Conservation (phyloP, 148 eudicot species). For the Gaultheria prostrata region DNA sequence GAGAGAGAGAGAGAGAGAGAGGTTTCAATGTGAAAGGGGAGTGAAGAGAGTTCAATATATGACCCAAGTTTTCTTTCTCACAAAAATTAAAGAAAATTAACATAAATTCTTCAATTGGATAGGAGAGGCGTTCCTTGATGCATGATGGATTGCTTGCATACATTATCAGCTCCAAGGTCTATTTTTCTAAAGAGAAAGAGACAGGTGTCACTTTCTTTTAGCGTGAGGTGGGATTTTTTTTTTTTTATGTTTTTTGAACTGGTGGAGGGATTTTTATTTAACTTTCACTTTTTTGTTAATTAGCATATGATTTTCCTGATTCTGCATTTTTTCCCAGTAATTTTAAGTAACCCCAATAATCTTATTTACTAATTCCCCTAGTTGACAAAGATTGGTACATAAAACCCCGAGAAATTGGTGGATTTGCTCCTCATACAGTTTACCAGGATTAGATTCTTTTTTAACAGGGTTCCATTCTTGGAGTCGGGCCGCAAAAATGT, state of each 20-base stretch:
- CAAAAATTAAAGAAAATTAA: neutral
- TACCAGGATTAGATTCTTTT: no score
- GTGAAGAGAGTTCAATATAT: conserved; percentile 20
- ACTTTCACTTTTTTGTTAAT: neutral
- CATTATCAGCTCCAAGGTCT: conserved; percentile 36
- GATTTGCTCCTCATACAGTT: no score
- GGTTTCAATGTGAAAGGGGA: conserved; percentile 18
- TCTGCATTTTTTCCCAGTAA: neutral
- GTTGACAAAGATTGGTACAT: neutral
- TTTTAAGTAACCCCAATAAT: neutral
- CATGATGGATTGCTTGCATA: conserved; percentile 43
- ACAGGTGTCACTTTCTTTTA: conserved; percentile 14
- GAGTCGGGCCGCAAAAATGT: no score
- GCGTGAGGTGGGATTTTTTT: conserved; percentile 20
- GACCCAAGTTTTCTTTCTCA: conserved; percentile 12
- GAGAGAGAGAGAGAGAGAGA: conserved; percentile 13
- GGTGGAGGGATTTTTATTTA: conserved; percentile 23
- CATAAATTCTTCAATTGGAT: conserved; percentile 15
- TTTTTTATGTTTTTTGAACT: neutral
- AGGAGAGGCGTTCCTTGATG: conserved; percentile 30
- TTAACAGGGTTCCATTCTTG: no score
- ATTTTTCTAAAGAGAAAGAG: conserved; percentile 5
- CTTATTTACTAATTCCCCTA: neutral
- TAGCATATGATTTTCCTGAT: neutral
- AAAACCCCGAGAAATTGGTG: neutral